Conservation (phyloP, 306 rosid species). For the Cucurbita pepo region DNA sequence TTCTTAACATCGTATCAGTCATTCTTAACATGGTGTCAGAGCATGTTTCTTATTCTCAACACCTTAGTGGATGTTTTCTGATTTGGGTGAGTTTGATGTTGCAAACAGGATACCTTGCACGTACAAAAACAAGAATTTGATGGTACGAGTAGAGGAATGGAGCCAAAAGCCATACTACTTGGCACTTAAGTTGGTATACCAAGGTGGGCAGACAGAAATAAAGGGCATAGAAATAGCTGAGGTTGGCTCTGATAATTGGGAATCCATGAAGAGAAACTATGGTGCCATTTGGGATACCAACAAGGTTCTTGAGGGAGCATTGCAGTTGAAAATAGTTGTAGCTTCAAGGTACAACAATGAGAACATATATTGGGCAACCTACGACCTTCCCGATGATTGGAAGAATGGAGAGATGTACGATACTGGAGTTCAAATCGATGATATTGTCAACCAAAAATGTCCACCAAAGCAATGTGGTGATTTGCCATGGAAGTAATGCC, state of each 20-base stretch:
- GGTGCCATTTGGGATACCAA: conserved; percentile 84
- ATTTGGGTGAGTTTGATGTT: background rate
- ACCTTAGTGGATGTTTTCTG: too few relatives aligned
- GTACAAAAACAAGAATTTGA: conserved; percentile 47
- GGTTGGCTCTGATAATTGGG: conserved; percentile 66
- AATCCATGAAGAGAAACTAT: conserved; percentile 33
- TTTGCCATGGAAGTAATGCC: background rate
- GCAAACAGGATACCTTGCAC: conserved; percentile 58
- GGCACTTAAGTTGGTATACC: conserved; percentile 51
- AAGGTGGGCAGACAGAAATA: conserved; percentile 93
- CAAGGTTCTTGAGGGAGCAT: conserved; percentile 40
- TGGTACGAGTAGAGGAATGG: conserved; percentile 68
- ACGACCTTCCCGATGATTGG: conserved; percentile 70
- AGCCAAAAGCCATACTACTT: conserved; percentile 56
- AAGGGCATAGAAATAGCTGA: conserved; percentile 59
- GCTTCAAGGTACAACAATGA: conserved; percentile 48
- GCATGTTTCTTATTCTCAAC: too few relatives aligned
- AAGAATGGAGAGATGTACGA: conserved; percentile 35
- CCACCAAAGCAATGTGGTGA: background rate
- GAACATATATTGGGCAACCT: conserved; percentile 46
- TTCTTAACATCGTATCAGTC: too few relatives aligned
- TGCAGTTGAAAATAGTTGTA: conserved; percentile 57
- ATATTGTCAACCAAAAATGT: conserved; percentile 58
- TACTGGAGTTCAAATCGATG: conserved; percentile 45
- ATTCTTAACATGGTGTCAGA: too few relatives aligned